phyloP scores from a whole-genome alignment of 768 basidiomycete genomes.

The Pisolithus marmoratus region DNA sequence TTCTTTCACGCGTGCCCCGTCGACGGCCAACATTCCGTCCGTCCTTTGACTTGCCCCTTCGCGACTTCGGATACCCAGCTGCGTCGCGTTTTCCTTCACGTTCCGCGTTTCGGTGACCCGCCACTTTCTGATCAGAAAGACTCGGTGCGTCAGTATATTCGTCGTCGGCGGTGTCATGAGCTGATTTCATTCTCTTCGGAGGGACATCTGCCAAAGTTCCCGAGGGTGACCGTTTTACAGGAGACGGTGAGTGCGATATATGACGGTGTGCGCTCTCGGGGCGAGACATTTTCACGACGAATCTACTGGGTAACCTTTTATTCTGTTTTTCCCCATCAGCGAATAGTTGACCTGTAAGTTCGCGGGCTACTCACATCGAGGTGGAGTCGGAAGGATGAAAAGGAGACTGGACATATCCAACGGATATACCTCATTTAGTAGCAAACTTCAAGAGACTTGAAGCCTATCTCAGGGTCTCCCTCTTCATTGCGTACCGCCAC shows the following conservation, averaged over 20 bases:
- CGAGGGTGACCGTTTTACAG: slow-evolving; percentile 7
- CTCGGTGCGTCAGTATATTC: too few relatives aligned
- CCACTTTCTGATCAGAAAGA: not conserved
- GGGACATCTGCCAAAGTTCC: not conserved
- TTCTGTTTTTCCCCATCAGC: too few relatives aligned
- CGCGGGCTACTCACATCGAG: slow-evolving; percentile 1
- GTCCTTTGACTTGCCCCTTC: slow-evolving; percentile 33
- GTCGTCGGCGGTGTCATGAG: too few relatives aligned
- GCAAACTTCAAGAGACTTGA: not conserved
- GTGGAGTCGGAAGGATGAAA: not conserved
- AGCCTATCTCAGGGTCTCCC: too few relatives aligned
- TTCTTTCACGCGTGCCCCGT: slow-evolving; percentile 33
- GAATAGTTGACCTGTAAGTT: not conserved
- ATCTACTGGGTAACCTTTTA: too few relatives aligned
- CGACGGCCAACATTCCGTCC: slow-evolving; percentile 33
- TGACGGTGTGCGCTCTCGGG: too few relatives aligned
- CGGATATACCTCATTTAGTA: slow-evolving; percentile 17
- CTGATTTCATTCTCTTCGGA: not conserved
- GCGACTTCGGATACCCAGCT: slow-evolving; percentile 28
- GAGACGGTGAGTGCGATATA: not conserved
- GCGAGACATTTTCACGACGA: too few relatives aligned
- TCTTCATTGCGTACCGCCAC: too few relatives aligned
- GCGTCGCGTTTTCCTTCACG: slow-evolving; percentile 17
- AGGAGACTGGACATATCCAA: slow-evolving; percentile 1
- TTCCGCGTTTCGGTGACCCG: not conserved